Conservation (phyloP, 2,329 filamentous ascomycete species). For the Aspergillus udagawae region DNA sequence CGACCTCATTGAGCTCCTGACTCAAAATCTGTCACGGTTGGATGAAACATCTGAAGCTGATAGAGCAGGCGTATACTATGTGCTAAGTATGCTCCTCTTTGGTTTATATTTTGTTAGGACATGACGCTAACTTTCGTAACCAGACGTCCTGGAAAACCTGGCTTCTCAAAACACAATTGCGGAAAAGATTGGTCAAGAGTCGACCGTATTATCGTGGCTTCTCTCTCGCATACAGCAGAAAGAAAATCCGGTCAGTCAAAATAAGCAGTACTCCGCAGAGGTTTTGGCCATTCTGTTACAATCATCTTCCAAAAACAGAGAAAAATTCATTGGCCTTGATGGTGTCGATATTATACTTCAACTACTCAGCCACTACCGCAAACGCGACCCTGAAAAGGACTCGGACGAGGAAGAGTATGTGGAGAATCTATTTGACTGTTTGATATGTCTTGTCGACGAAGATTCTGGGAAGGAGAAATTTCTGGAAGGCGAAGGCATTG, state of each 20-base stretch:
- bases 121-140: constrained; percentile 11
- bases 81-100: constrained; percentile 49
- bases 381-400: constrained; percentile 78
- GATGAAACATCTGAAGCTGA: constrained; percentile 72
- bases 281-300: constrained; percentile 86
- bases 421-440: constrained; percentile 84
- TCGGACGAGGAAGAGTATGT: constrained; percentile 91
- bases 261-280: constrained; percentile 93
- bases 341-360: constrained; percentile 78
- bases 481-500: constrained; percentile 83
- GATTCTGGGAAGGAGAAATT: constrained; percentile 73
- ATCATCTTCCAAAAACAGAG: constrained; percentile 63
- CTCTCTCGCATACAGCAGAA: constrained; percentile 66
- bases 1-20: constrained; percentile 40
- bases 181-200: constrained; percentile 67
- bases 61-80: constrained; percentile 80
- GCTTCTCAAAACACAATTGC: constrained; percentile 66
- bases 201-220: constrained; percentile 70
- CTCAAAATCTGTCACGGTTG: constrained; percentile 65
- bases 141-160: constrained; percentile 75
- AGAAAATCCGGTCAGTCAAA: constrained; percentile 71
- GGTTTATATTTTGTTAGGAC: neutral
- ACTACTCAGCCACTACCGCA: constrained; percentile 77
- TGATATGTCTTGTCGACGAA: constrained; percentile 78
- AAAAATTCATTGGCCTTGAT: constrained; percentile 60